Base-by-base conservation (phyloP, 2,329 filamentous ascomycete genomes). In the Pyrenophora graminea region DNA sequence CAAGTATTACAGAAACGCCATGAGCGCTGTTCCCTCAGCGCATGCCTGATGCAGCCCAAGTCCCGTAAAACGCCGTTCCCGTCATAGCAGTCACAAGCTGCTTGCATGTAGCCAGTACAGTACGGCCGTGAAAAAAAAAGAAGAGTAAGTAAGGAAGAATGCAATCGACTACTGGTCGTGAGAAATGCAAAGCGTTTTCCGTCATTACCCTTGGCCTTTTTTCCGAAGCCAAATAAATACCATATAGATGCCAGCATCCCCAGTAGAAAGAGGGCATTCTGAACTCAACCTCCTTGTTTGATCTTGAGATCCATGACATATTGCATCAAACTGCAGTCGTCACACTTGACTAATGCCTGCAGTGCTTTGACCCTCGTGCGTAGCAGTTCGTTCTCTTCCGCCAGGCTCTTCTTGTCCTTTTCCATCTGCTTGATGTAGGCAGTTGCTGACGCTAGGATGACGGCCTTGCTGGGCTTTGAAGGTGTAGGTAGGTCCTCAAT, bases 371-470 rank as follows among this genome's bases (percentile, higher is more conserved):
- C 68, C 19, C 75, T 66, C 18, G 69, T 66, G 53, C 69, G 63
- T 15, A 79, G 60, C 8, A 70, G 45, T 40, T 68, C 62, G 27
- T 77, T 76, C 52, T 75, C 73, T 8, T 76, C 72, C 1, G 68
- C 62, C 6, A 76, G 55, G 15, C 58, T 61, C 51, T 73, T 69
- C 62, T 74, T 73, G 48, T 78, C 75, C 23, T 71, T 73, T 53
- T 77, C 74, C 54, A 76, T 69, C 50, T 76, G 72, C 61, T 77
- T 75, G 66, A 79, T 77, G 62, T 78, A 76, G 8, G 75, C 72
- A 18, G 75, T 76, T 17, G 77, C 76, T 1, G 73, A 76, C 8
- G 75, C 75, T 25, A 79, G 68, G 44, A 79, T 75, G 44, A 77
- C 74, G n/a, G 76, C 75, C 58, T 78, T 79, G 52, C 69, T 72